Base-by-base conservation (phyloP, 768 basidiomycete species). In the Pleurotus tuoliensis region DNA sequence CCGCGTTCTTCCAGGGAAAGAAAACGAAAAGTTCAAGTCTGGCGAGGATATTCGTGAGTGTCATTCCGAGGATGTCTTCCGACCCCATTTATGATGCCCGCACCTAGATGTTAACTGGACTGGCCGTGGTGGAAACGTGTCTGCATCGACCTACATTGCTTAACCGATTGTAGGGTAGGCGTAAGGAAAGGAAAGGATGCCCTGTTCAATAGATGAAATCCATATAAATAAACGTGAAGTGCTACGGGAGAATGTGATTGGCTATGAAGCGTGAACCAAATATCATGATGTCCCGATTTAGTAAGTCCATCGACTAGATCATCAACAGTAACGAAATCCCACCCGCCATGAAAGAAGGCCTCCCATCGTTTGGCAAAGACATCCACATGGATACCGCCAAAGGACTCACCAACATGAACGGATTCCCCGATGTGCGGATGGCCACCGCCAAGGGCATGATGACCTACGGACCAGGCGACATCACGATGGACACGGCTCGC, bases 41-140 rank as follows among this genome's bases (percentile, higher is more conserved):
- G 88, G 84, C 69, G 76, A 91, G 73, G 92, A 96, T 69, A 94
- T 98, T 70, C 92, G 91, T 93, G 70, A 66, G 92, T 84, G 18
- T 41, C 30, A 11, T 27, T 37, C 61, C 4, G 11, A 49, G 34
- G 9, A 9, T 4, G 7, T 34, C 30, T 34, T 4, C 11, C 11
- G 11, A 11, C 7, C 9, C 9, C 30, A 9, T 11, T 34, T 11
- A 34, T 9, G 11, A 34, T 34, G 11, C 30, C 30, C 11, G 8
- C 15, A 49, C 15, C 37, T 58, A 90, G 96, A 99, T 77, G 80
- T 96, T 77, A 98, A 97, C 82, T 98, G 96, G 96, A 98, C 95
- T 63, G 96, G 96, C 47, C 92, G 93, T 62, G 96, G 96, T 49
- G 96, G 96, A 62, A 93, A 87, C 63, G 94, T 96, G 56, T 93